Conservation (phyloP, 2,329 filamentous ascomycete genomes). For the Fusarium sp. region DNA sequence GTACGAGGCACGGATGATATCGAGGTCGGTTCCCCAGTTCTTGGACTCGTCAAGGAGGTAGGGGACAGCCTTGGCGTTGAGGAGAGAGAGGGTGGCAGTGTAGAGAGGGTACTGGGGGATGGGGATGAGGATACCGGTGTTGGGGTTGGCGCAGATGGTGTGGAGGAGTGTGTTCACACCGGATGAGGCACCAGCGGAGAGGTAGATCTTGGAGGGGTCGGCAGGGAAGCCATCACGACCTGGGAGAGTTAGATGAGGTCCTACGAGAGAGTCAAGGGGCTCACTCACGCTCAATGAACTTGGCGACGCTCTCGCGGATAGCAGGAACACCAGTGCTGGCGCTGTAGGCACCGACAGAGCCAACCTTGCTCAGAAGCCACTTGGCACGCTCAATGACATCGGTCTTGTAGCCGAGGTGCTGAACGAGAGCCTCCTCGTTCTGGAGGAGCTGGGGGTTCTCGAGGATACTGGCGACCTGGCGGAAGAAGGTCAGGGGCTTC, state of each 20-base stretch:
- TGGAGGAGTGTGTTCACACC: conserved; percentile 95
- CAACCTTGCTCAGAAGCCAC: conserved; percentile 83
- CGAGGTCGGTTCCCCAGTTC: conserved; percentile 88
- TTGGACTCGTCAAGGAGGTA: conserved; percentile 92
- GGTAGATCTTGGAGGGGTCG: conserved; percentile 84
- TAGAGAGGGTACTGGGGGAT: conserved; percentile 99
- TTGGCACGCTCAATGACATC: conserved; percentile 89
- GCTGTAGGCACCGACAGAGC: conserved; percentile 96
- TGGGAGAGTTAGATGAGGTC: conserved; percentile 47
- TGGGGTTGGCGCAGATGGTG: conserved; percentile 82
- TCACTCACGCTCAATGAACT: conserved; percentile 83
- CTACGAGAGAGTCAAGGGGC: neutral
- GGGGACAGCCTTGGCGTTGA: conserved; percentile 88
- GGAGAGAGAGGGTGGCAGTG: conserved; percentile 88
- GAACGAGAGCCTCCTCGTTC: conserved; percentile 82
- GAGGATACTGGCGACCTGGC: conserved; percentile 91
- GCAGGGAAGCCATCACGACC: conserved; percentile 90
- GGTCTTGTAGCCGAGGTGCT: conserved; percentile 84
- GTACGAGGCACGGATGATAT: conserved; percentile 80
- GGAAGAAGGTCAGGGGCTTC: conserved; percentile 99
- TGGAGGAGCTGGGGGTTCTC: conserved; percentile 91
- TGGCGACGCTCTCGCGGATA: conserved; percentile 89
- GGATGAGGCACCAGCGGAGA: conserved; percentile 90
- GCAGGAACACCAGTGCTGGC: conserved; percentile 89
- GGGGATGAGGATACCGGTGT: conserved; percentile 88